These are phyloP conservation scores for Emergomyces orientalis DNA, from an alignment of 2,329 filamentous ascomycete genomes.

Conservation along the genomic window DNA sequence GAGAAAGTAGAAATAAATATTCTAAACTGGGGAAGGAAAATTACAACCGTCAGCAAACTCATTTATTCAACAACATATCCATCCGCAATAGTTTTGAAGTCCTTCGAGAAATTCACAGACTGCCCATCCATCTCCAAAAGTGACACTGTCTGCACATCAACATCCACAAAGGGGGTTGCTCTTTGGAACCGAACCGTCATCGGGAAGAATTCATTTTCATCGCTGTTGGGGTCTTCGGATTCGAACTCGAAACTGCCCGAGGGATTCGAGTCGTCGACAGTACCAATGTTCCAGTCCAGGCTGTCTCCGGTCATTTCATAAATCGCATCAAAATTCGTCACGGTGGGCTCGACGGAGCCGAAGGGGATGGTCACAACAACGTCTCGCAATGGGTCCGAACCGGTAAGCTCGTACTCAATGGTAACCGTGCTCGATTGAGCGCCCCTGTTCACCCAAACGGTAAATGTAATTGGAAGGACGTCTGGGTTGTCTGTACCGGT, in stretches of 20 bases:
- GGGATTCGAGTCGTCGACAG: conserved; percentile 70
- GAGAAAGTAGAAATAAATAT: neutral
- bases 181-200: conserved; percentile 90
- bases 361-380: conserved; percentile 86
- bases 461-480: conserved; percentile 87
- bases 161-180: conserved; percentile 75
- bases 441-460: conserved; percentile 92
- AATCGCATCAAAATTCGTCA: conserved; percentile 86
- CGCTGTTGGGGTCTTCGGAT: conserved; percentile 68
- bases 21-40: neutral
- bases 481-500: conserved; percentile 71
- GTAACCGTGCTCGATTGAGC: conserved; percentile 78
- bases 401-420: conserved; percentile 88
- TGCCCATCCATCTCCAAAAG: conserved; percentile 39
- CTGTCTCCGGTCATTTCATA: conserved; percentile 91
- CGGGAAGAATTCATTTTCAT: conserved; percentile 95
- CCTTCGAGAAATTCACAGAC: conserved; percentile 37
- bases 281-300: conserved; percentile 87
- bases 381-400: conserved; percentile 67
- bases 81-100: conserved; percentile 37
- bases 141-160: conserved; percentile 59
- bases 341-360: conserved; percentile 68
- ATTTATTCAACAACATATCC: conserved; percentile 37
- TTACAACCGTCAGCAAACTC: neutral
- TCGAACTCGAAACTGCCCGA: conserved; percentile 94